phyloP scores from a whole-genome alignment of 176 grass and related monocot genomes.

The Juncus inflexus region DNA sequence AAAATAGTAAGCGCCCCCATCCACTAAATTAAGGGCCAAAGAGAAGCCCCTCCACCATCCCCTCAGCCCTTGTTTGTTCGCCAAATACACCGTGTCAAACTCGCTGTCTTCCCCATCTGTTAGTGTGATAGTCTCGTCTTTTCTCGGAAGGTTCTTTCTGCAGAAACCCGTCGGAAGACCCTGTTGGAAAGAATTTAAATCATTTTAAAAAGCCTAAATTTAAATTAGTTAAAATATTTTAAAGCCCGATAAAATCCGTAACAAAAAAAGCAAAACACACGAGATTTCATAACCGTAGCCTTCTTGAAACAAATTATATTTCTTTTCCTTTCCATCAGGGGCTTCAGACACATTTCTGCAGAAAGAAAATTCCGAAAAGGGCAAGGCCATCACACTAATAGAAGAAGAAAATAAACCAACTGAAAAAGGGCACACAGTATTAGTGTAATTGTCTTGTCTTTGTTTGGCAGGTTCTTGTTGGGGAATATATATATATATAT shows the following conservation, averaged over 20 bases:
- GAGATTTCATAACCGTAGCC: not conserved
- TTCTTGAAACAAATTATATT: not conserved
- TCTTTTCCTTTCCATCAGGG: no score
- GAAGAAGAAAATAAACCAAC: conserved; percentile 26
- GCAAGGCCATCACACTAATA: no score
- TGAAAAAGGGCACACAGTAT: no score
- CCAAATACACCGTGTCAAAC: conserved; percentile 42
- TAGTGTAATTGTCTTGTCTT: conserved; percentile 31
- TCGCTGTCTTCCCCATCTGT: conserved; percentile 40
- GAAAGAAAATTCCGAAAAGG: no score
- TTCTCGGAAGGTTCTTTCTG: conserved; percentile 52
- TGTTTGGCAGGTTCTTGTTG: conserved; percentile 55
- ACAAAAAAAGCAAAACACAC: no score
- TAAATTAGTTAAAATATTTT: no score
- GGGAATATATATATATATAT: no score
- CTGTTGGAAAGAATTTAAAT: conserved; percentile 32
- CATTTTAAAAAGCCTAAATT: no score
- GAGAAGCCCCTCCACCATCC: conserved; percentile 76
- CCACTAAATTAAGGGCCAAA: conserved; percentile 58
- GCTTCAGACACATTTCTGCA: no score
- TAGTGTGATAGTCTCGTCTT: conserved; percentile 32
- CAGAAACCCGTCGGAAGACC: conserved; percentile 54
- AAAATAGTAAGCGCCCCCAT: conserved; percentile 65
- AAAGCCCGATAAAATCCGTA: no score
- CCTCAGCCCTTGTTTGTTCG: conserved; percentile 53